Evolutionary conservation across 495 filamentous ascomycete genomes (phyloP).

Genomic region (Opeltia flavorubescens): DNA sequence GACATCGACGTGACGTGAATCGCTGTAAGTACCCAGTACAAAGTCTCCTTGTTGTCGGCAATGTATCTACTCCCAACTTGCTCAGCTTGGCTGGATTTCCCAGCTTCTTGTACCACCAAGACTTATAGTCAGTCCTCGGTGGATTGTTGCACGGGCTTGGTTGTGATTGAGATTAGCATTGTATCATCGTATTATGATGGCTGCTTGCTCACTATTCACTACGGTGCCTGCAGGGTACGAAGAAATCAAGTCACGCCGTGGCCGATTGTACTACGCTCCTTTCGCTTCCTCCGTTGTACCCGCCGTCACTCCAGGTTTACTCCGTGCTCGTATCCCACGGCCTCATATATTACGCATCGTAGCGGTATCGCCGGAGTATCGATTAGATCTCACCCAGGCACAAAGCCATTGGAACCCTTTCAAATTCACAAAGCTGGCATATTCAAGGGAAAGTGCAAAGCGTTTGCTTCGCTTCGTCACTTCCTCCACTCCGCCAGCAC

Average conservation of each 20-base stretch:
- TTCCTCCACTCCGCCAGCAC: constrained; percentile 11
- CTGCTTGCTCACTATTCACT: neutral
- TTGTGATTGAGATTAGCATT: no score
- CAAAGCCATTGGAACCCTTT: neutral
- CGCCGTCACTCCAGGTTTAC: neutral
- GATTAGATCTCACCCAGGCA: no score
- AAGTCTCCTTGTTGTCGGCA: no score
- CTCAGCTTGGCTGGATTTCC: no score
- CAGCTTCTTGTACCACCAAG: no score
- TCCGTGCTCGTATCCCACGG: neutral
- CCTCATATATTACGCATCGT: neutral
- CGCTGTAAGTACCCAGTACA: neutral
- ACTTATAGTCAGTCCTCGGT: no score
- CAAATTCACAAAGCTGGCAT: constrained; percentile 25
- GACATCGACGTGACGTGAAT: no score
- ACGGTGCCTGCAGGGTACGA: neutral
- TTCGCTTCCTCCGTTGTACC: neutral
- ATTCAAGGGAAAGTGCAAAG: constrained; percentile 36
- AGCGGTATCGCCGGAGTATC: neutral
- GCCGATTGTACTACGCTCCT: neutral
- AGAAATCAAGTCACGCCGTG: neutral
- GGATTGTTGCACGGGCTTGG: no score
- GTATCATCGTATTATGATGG: neutral
- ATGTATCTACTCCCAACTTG: no score
- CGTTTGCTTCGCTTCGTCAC: constrained; percentile 33